Evolutionary conservation across 257 asterid species (phyloP).

Genomic region (Nicotiana attenuata): DNA sequence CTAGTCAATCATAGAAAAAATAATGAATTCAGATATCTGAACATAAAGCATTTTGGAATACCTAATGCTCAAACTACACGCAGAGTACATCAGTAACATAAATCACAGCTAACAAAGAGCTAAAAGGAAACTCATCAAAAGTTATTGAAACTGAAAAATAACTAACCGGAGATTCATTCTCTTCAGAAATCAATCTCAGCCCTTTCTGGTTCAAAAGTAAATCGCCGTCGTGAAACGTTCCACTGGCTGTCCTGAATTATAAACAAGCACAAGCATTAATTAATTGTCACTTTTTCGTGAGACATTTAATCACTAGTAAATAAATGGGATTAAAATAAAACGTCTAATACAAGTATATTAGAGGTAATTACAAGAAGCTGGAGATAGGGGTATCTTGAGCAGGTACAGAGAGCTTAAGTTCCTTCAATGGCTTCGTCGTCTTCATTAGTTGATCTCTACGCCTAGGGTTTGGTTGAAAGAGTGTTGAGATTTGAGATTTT

Average conservation of each 20-base stretch:
- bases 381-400: constrained; percentile 73
- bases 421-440: constrained; percentile 76
- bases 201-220: constrained; percentile 77
- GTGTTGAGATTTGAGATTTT: background rate
- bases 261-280: background rate
- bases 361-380: constrained; percentile 49
- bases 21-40: too few relatives aligned
- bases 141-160: background rate
- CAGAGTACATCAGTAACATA: too few relatives aligned
- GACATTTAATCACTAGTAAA: background rate
- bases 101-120: too few relatives aligned
- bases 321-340: background rate
- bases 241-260: constrained; percentile 83
- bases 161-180: constrained; percentile 52
- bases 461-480: constrained; percentile 2
- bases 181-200: constrained; percentile 66
- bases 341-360: background rate
- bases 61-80: too few relatives aligned
- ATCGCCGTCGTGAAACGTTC: constrained; percentile 95
- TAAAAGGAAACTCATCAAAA: too few relatives aligned
- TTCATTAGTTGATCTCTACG: constrained; percentile 37
- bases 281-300: background rate
- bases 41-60: too few relatives aligned
- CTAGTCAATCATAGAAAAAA: too few relatives aligned
- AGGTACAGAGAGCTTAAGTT: constrained; percentile 86